Conservation (phyloP, 2,329 filamentous ascomycete species). For the Cladorrhinum sp. region DNA sequence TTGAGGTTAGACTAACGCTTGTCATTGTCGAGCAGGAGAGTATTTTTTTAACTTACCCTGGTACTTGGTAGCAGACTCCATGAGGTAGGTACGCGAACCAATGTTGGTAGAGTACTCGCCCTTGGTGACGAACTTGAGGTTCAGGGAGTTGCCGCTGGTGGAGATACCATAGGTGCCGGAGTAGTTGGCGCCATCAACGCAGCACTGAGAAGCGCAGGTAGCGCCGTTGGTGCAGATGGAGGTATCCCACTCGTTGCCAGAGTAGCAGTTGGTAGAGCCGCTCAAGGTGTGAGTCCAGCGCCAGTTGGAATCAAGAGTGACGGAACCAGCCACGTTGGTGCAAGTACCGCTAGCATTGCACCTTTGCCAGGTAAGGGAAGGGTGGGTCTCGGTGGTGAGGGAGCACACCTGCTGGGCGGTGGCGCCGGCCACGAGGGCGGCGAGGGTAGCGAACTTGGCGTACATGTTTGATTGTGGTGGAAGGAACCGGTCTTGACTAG, state of each 20-base stretch:
- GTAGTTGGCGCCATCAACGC: slow-evolving; percentile 54
- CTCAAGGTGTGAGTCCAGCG: slow-evolving; percentile 53
- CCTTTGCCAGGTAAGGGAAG: slow-evolving; percentile 50
- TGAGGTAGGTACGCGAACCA: slow-evolving; percentile 60
- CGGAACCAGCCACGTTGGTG: slow-evolving; percentile 45
- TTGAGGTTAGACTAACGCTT: not conserved
- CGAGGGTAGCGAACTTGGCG: slow-evolving; percentile 34
- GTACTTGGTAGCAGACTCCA: slow-evolving; percentile 60
- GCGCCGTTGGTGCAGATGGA: slow-evolving; percentile 40
- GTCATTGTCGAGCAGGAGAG: too few species aligned
- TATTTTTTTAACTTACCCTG: too few species aligned
- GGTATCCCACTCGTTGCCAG: slow-evolving; percentile 48
- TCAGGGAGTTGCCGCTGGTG: slow-evolving; percentile 49
- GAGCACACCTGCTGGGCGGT: slow-evolving; percentile 52
- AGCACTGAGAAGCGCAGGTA: slow-evolving; percentile 48
- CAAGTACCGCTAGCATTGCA: slow-evolving; percentile 52
- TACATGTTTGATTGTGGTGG: slow-evolving; percentile 24
- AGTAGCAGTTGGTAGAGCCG: slow-evolving; percentile 55
- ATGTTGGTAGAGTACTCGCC: slow-evolving; percentile 45
- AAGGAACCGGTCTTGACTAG: slow-evolving; percentile 11
- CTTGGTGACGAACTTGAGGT: slow-evolving; percentile 56
- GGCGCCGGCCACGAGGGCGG: slow-evolving; percentile 42
- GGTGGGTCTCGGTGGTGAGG: slow-evolving; percentile 48
- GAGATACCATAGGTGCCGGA: slow-evolving; percentile 51
- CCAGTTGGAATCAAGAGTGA: slow-evolving; percentile 61